Percentiles rank a stretch among this genome's conserved stretches.
Conservation (phyloP, 352 stramenopile species). For the Globisporangium alternatum region DNA sequence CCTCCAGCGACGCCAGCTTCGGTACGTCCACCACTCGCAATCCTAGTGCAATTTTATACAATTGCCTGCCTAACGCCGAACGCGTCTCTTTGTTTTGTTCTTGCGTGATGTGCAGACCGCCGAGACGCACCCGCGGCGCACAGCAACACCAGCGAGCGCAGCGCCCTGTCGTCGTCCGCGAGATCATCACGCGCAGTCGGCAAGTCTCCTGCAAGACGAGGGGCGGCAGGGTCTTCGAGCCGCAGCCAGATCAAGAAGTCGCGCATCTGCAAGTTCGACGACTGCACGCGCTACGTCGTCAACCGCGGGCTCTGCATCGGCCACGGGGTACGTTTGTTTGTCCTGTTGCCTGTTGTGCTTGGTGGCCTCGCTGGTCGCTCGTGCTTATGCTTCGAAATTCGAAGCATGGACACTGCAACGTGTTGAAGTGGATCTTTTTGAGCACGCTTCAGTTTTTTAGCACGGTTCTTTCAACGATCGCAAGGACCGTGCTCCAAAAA, state of each 20-base stretch:
- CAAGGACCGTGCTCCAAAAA: not conserved
- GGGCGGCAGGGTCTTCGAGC: not conserved
- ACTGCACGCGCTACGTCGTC: conserved; percentile 73
- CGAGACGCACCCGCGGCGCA: not conserved
- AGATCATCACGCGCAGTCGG: not conserved
- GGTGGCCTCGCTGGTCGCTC: not conserved
- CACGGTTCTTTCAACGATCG: too few relatives aligned
- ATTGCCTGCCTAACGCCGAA: not conserved
- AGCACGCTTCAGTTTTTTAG: too few relatives aligned
- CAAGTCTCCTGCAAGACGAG: not conserved
- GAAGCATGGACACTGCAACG: not conserved
- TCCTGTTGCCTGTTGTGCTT: not conserved
- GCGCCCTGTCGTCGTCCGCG: not conserved
- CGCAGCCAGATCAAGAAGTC: conserved; percentile 50
- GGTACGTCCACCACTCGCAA: conserved; percentile 5
- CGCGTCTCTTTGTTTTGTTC: not conserved
- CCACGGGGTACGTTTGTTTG: conserved; percentile 41
- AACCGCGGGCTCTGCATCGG: conserved; percentile 75
- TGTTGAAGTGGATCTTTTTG: not conserved
- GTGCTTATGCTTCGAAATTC: conserved; percentile 2
- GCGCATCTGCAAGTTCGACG: conserved; percentile 73
- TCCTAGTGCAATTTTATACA: not conserved
- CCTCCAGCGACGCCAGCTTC: conserved; percentile 30
- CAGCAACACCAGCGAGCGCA: not conserved
- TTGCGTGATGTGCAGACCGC: not conserved